phyloP scores from a whole-genome alignment of 441 rosid species.

The Pelargonium australe region DNA sequence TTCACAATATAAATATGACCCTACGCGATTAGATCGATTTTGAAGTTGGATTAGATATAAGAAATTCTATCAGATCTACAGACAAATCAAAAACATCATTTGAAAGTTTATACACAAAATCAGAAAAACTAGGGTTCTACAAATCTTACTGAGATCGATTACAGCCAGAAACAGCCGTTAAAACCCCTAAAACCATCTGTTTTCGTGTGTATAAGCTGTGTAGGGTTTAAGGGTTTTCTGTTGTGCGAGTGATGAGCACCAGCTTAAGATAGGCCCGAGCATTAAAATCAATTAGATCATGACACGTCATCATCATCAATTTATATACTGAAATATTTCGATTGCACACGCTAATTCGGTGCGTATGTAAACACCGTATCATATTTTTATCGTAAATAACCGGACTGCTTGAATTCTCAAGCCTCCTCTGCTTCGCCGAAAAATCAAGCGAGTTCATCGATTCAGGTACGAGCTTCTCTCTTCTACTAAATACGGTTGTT shows the following conservation, averaged over 20 bases:
- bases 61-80: too few species aligned
- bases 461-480: neutral
- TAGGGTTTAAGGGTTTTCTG: neutral
- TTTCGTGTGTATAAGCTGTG: neutral
- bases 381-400: neutral
- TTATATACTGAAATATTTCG: too few species aligned
- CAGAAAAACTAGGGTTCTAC: too few species aligned
- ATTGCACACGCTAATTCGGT: neutral
- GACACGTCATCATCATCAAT: constrained; percentile 4
- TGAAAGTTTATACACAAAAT: too few species aligned
- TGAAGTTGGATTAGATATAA: too few species aligned
- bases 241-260: neutral
- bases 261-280: neutral
- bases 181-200: neutral
- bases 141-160: too few species aligned
- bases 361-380: neutral
- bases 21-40: too few species aligned
- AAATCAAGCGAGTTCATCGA: neutral
- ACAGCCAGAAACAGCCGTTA: neutral
- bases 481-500: neutral
- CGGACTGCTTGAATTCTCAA: neutral
- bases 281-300: neutral
- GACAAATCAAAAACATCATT: too few species aligned
- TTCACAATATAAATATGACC: too few species aligned
- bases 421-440: neutral